Conservation (phyloP, 345 rosid species). For the Syzygium jambos region DNA sequence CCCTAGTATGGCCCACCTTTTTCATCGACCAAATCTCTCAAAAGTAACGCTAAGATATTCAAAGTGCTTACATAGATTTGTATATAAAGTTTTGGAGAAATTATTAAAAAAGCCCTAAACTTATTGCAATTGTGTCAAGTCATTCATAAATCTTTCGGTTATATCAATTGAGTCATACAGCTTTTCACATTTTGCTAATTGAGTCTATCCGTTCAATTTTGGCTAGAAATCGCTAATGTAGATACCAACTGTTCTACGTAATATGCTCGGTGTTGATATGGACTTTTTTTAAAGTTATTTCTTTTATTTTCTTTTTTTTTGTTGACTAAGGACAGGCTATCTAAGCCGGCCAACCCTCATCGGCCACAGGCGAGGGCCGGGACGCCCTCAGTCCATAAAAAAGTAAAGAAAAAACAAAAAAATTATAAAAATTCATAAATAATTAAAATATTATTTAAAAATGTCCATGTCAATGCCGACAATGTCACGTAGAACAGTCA, state of each 20-base stretch:
- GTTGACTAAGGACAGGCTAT: no score
- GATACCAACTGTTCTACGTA: neutral
- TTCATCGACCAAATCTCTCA: neutral
- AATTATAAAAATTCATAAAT: no score
- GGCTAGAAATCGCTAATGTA: fast-evolving
- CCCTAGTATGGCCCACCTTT: neutral
- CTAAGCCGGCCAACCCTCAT: no score
- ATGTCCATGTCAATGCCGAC: fast-evolving
- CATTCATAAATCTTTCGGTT: neutral
- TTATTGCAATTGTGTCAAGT: no score
- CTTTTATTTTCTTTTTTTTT: no score
- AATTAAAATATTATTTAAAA: no score
- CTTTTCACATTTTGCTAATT: neutral
- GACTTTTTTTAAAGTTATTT: no score
- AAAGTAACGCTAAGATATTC: neutral
- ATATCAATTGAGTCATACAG: neutral
- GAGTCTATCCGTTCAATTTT: fast-evolving
- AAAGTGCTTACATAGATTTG: neutral
- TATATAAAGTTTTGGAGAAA: neutral
- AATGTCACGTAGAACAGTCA: fast-evolving
- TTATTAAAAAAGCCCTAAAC: neutral
- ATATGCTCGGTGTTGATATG: fast-evolving
- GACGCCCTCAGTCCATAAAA: no score
- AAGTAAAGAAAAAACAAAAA: no score
- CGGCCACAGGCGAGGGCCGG: no score